Percentiles rank a stretch among this genome's conserved stretches.
Evolutionary conservation across 164 flowering plant species (phyloP).

Genomic region (Vitis cinerea): DNA sequence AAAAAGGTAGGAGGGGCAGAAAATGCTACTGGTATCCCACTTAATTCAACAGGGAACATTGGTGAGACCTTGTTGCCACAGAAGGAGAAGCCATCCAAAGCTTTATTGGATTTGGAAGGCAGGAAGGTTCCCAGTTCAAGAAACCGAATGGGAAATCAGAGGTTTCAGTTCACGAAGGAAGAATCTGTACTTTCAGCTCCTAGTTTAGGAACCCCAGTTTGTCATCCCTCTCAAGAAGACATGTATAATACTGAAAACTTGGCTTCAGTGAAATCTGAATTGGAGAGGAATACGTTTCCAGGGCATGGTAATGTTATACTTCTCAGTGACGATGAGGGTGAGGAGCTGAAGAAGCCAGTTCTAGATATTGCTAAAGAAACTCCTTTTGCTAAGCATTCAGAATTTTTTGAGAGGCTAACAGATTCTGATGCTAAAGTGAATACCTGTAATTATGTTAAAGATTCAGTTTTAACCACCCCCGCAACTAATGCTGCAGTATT

Average conservation of each 20-base stretch:
- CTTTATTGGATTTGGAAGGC: constrained; percentile 23
- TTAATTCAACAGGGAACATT: constrained; percentile 5
- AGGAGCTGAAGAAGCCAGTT: constrained; percentile 23
- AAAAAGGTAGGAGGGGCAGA: constrained; percentile 18
- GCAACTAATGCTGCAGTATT: constrained; percentile 31
- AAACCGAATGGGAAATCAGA: not conserved
- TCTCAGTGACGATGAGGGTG: constrained; percentile 60
- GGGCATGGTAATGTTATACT: constrained; percentile 30
- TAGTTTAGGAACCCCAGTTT: constrained; percentile 9
- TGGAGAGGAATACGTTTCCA: constrained; percentile 20
- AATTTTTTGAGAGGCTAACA: constrained; percentile 23
- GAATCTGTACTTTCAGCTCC: constrained; percentile 8
- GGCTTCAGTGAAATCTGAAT: constrained; percentile 14
- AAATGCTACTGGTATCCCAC: not conserved
- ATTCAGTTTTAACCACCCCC: constrained; percentile 23
- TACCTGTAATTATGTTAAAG: constrained; percentile 28
- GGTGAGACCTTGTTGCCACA: constrained; percentile 4
- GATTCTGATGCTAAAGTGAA: constrained; percentile 25
- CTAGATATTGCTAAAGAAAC: constrained; percentile 15
- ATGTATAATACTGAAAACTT: constrained; percentile 11
- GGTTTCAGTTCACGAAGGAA: constrained; percentile 15
- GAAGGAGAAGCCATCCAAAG: constrained; percentile 17
- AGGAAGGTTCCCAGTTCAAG: constrained; percentile 6
- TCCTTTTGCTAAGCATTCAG: constrained; percentile 17
- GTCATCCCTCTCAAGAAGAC: constrained; percentile 27